A percentile compares a stretch with the other conserved stretches of the same genome.
Conservation (phyloP, 2,329 filamentous ascomycete species). For the Phialophora tarda region DNA sequence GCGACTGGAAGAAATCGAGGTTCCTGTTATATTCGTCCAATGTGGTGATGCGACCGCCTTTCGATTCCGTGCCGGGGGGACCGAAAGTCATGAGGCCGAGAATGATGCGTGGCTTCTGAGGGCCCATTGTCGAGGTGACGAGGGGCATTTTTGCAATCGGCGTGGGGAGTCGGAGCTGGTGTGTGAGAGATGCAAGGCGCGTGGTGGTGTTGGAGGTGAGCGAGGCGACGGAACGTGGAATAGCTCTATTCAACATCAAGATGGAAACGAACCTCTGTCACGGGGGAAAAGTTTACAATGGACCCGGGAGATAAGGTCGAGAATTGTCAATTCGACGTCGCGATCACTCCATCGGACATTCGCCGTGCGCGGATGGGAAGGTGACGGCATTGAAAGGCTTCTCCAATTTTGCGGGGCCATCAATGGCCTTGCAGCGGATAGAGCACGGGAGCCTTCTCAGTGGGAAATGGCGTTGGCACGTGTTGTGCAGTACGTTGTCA, state of each 20-base stretch:
- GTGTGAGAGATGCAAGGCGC: conserved; percentile 6
- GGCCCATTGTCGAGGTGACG: conserved; percentile 26
- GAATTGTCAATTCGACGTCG: background rate
- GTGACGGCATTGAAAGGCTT: background rate
- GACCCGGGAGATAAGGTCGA: background rate
- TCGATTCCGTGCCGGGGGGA: conserved; percentile 57
- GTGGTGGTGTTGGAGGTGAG: conserved; percentile 13
- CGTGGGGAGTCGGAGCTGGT: conserved; percentile 13
- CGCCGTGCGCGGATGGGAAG: background rate
- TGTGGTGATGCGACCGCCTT: conserved; percentile 74
- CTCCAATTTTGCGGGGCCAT: background rate
- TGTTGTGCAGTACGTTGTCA: background rate
- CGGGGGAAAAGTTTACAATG: background rate
- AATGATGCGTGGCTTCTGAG: conserved; percentile 69
- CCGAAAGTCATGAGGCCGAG: conserved; percentile 88
- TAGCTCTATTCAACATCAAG: background rate
- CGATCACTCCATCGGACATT: background rate
- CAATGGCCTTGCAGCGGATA: background rate
- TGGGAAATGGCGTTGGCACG: no score
- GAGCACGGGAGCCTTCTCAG: background rate
- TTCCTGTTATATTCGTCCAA: conserved; percentile 43
- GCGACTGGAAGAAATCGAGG: conserved; percentile 54
- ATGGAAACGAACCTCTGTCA: background rate
- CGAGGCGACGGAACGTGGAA: background rate
- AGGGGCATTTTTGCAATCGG: conserved; percentile 31